Evolutionary conservation across 495 filamentous ascomycete genomes (phyloP).

Genomic region (Hyaloscypha variabilis): DNA sequence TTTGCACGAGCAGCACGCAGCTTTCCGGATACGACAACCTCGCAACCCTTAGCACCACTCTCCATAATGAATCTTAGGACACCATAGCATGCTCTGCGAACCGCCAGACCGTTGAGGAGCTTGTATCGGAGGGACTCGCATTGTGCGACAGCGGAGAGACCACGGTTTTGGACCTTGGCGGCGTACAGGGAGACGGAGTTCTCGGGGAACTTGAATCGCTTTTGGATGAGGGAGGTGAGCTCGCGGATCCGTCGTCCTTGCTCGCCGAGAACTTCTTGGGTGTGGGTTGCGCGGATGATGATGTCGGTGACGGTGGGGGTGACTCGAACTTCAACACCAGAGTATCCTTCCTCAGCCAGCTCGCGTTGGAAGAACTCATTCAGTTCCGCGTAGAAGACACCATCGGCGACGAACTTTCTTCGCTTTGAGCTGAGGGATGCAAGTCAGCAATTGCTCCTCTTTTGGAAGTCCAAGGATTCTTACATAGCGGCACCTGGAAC

Average conservation of each 20-base stretch:
- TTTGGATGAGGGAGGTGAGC: slow-evolving; percentile 99
- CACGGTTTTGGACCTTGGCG: slow-evolving; percentile 99
- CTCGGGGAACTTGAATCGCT: slow-evolving; percentile 99
- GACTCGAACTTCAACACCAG: slow-evolving; percentile 98
- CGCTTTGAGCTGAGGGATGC: slow-evolving; percentile 76
- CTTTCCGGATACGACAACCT: slow-evolving; percentile 99
- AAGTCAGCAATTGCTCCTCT: background rate
- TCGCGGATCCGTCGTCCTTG: slow-evolving; percentile 99
- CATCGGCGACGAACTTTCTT: slow-evolving; percentile 99
- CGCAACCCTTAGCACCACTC: slow-evolving; percentile 97
- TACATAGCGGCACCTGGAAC: slow-evolving; percentile 65
- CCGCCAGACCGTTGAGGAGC: slow-evolving; percentile 97
- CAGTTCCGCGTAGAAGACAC: slow-evolving; percentile 99
- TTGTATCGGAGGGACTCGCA: slow-evolving; percentile 99
- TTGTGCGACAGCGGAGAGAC: slow-evolving; percentile 98
- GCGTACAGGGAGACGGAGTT: slow-evolving; percentile 99
- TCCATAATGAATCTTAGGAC: slow-evolving; percentile 99
- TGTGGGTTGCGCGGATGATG: slow-evolving; percentile 99
- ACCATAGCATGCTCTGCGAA: slow-evolving; percentile 98
- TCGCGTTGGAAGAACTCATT: slow-evolving; percentile 99
- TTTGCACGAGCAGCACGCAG: slow-evolving; percentile 98
- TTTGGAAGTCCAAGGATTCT: slow-evolving; percentile 6
- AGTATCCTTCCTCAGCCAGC: slow-evolving; percentile 99
- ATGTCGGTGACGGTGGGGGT: slow-evolving; percentile 99
- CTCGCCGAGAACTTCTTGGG: slow-evolving; percentile 99